A percentile compares a stretch with the other conserved stretches of the same genome.
phyloP scores from a whole-genome alignment of 2,329 filamentous ascomycete genomes.

The Aspergillus ustus region DNA sequence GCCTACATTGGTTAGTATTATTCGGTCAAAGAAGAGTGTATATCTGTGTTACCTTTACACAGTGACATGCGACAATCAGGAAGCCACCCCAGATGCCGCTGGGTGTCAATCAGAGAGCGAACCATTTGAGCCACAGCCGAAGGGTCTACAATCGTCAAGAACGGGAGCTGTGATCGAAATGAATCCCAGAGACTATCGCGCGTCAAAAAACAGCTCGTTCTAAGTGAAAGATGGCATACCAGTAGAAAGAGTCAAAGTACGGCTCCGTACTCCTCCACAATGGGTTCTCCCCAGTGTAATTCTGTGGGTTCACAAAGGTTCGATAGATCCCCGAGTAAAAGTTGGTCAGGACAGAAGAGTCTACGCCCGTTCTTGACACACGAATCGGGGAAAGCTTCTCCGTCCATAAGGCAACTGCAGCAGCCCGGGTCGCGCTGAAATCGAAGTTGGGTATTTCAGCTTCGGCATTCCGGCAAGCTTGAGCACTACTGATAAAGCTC shows the following conservation, averaged over 20 bases:
- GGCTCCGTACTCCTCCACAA: conserved; percentile 67
- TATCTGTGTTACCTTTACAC: conserved; percentile 54
- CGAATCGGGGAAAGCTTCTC: conserved; percentile 54
- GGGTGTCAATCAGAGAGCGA: conserved; percentile 71
- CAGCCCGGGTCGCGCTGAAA: conserved; percentile 58
- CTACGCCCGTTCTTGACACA: conserved; percentile 38
- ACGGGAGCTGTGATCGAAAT: conserved; percentile 70
- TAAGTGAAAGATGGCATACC: conserved; percentile 42
- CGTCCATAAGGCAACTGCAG: conserved; percentile 63
- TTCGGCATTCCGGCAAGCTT: conserved; percentile 71
- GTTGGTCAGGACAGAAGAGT: conserved; percentile 48
- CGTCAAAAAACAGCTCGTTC: conserved; percentile 17
- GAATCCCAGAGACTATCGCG: conserved; percentile 65
- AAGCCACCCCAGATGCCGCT: conserved; percentile 70
- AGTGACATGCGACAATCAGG: conserved; percentile 76
- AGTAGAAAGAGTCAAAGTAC: conserved; percentile 77
- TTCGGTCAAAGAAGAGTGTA: too few species aligned
- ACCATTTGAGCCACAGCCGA: conserved; percentile 66
- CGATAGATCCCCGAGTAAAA: conserved; percentile 74
- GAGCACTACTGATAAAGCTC: conserved; percentile 68
- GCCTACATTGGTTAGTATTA: conserved; percentile 44
- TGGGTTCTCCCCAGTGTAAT: conserved; percentile 74
- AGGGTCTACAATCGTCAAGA: conserved; percentile 71
- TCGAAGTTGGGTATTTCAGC: conserved; percentile 68
- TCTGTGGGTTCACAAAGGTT: conserved; percentile 72